These are phyloP conservation scores for Lentinula novae-zelandiae DNA, from an alignment of 1,284 basidiomycete genomes.

Conservation along the genomic window DNA sequence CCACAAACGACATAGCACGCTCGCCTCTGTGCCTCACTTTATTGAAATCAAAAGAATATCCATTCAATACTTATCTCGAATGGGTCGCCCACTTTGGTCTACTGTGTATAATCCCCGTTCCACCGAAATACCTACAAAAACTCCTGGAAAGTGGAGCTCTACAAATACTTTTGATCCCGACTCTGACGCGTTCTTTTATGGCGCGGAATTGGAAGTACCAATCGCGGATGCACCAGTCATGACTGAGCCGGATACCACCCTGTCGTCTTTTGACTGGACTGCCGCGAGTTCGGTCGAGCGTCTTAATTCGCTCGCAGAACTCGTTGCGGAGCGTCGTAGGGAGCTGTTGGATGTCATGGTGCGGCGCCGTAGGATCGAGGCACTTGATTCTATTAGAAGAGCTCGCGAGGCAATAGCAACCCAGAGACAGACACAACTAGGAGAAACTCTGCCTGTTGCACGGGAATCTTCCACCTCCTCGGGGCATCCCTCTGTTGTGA, in stretches of 20 bases:
- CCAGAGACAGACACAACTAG: neutral
- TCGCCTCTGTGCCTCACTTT: neutral
- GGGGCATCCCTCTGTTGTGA: neutral
- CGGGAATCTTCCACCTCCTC: neutral
- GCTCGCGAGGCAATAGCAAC: neutral
- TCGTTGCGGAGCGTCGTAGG: neutral
- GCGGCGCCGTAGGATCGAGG: neutral
- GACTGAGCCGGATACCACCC: neutral
- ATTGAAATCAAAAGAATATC: neutral
- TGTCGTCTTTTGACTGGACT: neutral
- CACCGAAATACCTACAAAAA: neutral
- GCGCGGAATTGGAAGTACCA: neutral
- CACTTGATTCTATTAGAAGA: neutral
- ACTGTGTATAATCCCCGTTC: neutral
- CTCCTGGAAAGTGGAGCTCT: constrained; percentile 54
- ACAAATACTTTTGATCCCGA: constrained; percentile 76
- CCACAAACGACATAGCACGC: too few species aligned
- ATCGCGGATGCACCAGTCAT: neutral
- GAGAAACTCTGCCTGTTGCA: neutral
- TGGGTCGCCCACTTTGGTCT: constrained; percentile 3
- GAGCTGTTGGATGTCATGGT: neutral
- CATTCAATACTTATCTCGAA: neutral
- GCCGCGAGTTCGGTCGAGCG: neutral
- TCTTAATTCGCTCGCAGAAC: neutral
- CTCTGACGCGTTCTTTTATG: constrained; percentile 65